Evolutionary conservation across 257 asterid genomes (phyloP), one percentile per base, ranked within the genome.

Genomic region (Catharanthus roseus): DNA sequence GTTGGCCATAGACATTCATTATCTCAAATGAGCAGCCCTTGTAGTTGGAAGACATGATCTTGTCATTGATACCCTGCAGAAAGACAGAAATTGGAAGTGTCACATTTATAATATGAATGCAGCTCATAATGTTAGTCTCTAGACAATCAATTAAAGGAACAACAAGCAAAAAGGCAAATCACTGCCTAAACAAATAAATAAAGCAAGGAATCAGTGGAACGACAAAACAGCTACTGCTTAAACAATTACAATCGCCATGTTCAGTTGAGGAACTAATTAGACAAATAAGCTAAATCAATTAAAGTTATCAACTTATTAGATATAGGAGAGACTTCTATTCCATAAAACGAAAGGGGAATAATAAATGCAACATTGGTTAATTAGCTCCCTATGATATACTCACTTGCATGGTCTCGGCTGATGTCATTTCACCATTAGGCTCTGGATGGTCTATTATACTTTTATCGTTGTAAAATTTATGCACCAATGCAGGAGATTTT

Each of bases 21-120:
- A 84, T 24, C 75, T 85, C 81, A 28, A 75, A 74, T 1, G 61
- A n/a, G 77, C 82, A 79, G 34, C 78, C 45, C 74, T 73, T 77
- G 74, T 72, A 81, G 31, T 78, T 85, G 2, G 92, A 84, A 19
- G 92, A 74, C 86, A 88, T 75, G 78, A 89, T 79, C 79, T 51
- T 80, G 4, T 82, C 85, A 24, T 60, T 65, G 55, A 91, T 89
- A 26, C 65, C 90, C 98, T 92, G 84, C 51, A 73, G 44, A 58
- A 67, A 68, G n/a, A 7, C 39, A 47, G 49, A 45, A n/a, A 42
- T 3, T 8, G 10, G 41, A 21, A 10, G n/a, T 29, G 10, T 51
- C 34, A 26, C 51, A 38, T n/a, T 26, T 21, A 21, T 10, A n/a
- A n/a, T 19, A 24, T 29, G 13, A 73, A 21, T 61, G 29, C 31